Percentiles rank a stretch among this genome's conserved stretches.
Evolutionary conservation across 768 basidiomycete genomes (phyloP).

Genomic region (Pholiota microspora): DNA sequence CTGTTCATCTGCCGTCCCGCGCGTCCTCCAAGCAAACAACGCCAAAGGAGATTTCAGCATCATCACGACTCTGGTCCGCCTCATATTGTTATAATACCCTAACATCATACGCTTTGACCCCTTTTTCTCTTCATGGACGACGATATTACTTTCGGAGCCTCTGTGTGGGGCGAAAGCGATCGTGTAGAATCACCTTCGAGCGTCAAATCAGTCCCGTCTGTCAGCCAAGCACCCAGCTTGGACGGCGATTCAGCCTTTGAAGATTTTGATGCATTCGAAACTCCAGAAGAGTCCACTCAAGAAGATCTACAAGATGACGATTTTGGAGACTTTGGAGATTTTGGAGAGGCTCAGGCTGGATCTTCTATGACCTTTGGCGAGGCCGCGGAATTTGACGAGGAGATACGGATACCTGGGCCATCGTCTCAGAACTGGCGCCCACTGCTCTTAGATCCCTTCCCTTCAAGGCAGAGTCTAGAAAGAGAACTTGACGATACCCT

Average conservation of each 20-base stretch:
- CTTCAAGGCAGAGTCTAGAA: slow-evolving; percentile 53
- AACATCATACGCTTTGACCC: too few species aligned
- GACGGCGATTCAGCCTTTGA: slow-evolving; percentile 56
- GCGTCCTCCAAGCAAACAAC: slow-evolving; percentile 6
- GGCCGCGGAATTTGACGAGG: slow-evolving; percentile 33
- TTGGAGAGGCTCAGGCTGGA: slow-evolving; percentile 58
- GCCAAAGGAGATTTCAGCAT: slow-evolving; percentile 5
- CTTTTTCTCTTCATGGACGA: not conserved
- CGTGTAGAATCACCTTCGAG: slow-evolving; percentile 1
- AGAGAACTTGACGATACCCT: slow-evolving; percentile 66
- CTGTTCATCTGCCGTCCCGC: not conserved
- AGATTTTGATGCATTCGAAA: slow-evolving; percentile 65
- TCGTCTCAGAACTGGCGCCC: slow-evolving; percentile 56
- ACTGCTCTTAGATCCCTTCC: slow-evolving; percentile 62
- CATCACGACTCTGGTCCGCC: too few species aligned
- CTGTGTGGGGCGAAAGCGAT: slow-evolving; percentile 6
- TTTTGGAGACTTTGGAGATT: slow-evolving; percentile 87
- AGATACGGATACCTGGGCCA: slow-evolving; percentile 38
- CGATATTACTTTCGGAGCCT: slow-evolving; percentile 7
- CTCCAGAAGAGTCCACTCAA: slow-evolving; percentile 37
- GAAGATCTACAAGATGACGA: slow-evolving; percentile 65
- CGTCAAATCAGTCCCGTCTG: not conserved
- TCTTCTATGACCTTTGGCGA: slow-evolving; percentile 32
- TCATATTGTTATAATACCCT: too few species aligned
- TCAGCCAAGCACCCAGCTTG: slow-evolving; percentile 32